Evolutionary conservation across 768 basidiomycete species (phyloP).

Genomic region (Termitomyces sp.): DNA sequence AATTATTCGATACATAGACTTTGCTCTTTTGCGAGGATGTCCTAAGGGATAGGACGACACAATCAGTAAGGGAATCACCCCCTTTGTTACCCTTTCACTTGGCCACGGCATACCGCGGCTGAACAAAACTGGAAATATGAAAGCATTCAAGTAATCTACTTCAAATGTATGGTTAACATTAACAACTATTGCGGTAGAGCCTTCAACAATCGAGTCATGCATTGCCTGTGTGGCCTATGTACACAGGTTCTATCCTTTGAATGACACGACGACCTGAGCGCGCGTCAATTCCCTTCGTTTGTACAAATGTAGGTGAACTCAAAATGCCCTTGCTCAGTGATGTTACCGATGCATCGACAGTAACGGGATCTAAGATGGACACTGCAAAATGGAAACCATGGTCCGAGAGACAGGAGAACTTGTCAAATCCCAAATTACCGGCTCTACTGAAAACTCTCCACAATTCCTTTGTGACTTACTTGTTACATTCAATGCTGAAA

Average conservation of each 20-base stretch:
- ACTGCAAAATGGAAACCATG: not conserved
- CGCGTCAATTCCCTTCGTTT: not conserved
- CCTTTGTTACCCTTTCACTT: not conserved
- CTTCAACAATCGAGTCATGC: not conserved
- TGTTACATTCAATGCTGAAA: not conserved
- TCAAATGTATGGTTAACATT: not conserved
- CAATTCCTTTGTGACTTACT: no score
- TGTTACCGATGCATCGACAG: not conserved
- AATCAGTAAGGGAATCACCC: constrained; percentile 4
- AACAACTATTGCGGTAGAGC: not conserved
- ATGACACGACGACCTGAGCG: not conserved
- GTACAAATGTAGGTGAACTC: not conserved
- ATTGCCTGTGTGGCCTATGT: not conserved
- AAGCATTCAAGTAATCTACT: not conserved
- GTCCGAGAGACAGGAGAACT: not conserved
- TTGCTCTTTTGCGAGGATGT: not conserved
- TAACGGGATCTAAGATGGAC: not conserved
- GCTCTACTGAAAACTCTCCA: not conserved
- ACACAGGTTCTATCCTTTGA: not conserved
- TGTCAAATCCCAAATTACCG: not conserved
- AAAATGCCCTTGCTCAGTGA: not conserved
- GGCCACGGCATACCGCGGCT: constrained; percentile 10
- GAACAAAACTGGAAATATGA: constrained; percentile 9
- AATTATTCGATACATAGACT: not conserved
- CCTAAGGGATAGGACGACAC: not conserved